Percentiles rank a stretch among this genome's conserved stretches.
phyloP scores from a whole-genome alignment of 1,284 basidiomycete genomes.

The Ustilago tritici region DNA sequence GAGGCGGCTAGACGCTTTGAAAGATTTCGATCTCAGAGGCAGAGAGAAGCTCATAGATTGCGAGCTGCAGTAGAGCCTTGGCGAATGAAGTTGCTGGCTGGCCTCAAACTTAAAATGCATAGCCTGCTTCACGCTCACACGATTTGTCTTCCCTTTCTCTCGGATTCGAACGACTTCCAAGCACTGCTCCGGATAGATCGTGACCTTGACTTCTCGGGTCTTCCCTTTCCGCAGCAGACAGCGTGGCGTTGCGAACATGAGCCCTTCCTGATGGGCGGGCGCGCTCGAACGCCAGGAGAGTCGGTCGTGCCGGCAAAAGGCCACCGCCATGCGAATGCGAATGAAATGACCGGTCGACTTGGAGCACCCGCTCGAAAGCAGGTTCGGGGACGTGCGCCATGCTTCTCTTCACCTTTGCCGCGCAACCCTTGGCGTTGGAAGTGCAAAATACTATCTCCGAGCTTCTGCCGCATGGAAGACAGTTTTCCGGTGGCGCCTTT shows the following conservation, averaged over 20 bases:
- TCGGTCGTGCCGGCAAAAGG: background rate
- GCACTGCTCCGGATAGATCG: background rate
- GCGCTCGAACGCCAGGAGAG: background rate
- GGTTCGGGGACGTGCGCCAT: constrained; percentile 1
- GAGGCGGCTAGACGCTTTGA: background rate
- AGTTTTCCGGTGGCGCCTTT: background rate
- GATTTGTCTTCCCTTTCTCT: background rate
- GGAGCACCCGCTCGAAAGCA: background rate
- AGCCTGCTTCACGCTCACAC: background rate
- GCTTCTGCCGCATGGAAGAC: constrained; percentile 7
- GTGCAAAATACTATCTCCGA: constrained; percentile 12
- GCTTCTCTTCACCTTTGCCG: background rate
- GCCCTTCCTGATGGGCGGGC: background rate
- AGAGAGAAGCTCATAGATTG: background rate
- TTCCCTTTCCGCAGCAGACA: background rate
- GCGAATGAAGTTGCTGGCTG: background rate
- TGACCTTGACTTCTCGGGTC: background rate
- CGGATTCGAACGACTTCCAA: background rate
- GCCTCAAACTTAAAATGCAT: background rate
- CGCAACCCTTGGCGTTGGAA: background rate
- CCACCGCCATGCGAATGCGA: background rate
- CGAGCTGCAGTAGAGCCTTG: background rate
- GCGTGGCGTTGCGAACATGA: background rate
- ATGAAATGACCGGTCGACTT: constrained; percentile 4
- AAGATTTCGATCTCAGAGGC: constrained; percentile 13